A percentile compares a stretch with the other conserved stretches of the same genome.
phyloP scores from a whole-genome alignment of 352 stramenopile species.

The Aphanomyces euteiches region DNA sequence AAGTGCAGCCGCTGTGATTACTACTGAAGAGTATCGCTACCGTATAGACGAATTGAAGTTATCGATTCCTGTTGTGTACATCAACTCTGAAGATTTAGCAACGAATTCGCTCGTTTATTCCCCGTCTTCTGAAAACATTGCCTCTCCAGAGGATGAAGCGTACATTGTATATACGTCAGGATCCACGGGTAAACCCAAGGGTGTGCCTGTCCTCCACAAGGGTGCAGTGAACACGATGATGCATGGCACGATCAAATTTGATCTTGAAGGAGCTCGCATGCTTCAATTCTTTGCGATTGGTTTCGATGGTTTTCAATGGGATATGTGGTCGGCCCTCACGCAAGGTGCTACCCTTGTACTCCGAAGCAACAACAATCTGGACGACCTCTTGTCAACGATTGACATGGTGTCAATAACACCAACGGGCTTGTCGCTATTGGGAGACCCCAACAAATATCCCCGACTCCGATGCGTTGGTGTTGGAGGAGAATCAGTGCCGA shows the following conservation, averaged over 20 bases:
- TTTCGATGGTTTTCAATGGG: not conserved
- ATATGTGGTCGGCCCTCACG: not conserved
- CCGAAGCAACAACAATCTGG: not conserved
- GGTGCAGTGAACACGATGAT: not conserved
- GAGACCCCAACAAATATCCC: not conserved
- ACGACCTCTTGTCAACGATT: no score
- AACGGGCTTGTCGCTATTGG: not conserved
- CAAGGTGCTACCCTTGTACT: not conserved
- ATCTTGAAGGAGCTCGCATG: not conserved
- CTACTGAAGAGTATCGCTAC: not conserved
- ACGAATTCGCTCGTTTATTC: not conserved
- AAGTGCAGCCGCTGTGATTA: not conserved
- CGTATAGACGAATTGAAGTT: not conserved
- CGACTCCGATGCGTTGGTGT: not conserved
- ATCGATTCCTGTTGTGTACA: not conserved
- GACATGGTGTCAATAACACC: not conserved
- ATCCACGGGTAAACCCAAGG: conserved; percentile 7
- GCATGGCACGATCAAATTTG: not conserved
- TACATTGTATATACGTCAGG: no score
- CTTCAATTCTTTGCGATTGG: not conserved
- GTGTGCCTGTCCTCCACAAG: conserved; percentile 8
- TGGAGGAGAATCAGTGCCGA: not conserved
- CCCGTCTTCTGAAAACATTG: not conserved
- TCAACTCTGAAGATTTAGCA: not conserved
- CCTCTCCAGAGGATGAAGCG: not conserved